These are phyloP conservation scores for Amanita fuliginea DNA, from an alignment of 768 basidiomycete genomes.

Conservation along the genomic window DNA sequence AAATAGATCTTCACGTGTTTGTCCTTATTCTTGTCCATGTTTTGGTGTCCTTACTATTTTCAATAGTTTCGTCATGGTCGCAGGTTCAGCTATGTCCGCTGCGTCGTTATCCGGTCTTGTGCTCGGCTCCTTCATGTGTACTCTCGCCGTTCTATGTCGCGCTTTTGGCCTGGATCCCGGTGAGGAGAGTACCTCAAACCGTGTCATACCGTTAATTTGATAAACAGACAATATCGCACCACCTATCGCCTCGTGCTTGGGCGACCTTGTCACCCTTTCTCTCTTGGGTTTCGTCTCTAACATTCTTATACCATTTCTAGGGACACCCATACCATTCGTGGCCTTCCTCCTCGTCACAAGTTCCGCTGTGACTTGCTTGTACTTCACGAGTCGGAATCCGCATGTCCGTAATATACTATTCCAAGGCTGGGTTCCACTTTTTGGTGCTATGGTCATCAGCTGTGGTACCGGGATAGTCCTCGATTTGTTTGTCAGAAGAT, in stretches of 20 bases:
- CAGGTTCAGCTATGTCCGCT: constrained; percentile 69
- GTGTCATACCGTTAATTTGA: background rate
- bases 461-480: constrained; percentile 87
- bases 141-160: constrained; percentile 69
- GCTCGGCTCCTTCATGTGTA: constrained; percentile 90
- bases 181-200: constrained; percentile 16
- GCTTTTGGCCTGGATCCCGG: constrained; percentile 77
- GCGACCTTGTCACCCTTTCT: constrained; percentile 84
- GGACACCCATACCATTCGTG: constrained; percentile 56
- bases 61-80: constrained; percentile 63
- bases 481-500: constrained; percentile 79
- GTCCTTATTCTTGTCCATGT: constrained; percentile 8
- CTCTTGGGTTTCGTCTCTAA: constrained; percentile 72
- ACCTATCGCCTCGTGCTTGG: constrained; percentile 84
- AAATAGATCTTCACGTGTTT: constrained; percentile 26
- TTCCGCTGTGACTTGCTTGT: constrained; percentile 27
- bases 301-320: constrained; percentile 52
- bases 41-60: background rate
- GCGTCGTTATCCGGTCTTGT: constrained; percentile 67
- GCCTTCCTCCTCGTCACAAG: constrained; percentile 37
- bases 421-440: constrained; percentile 85
- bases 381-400: constrained; percentile 53
- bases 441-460: constrained; percentile 83
- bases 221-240: constrained; percentile 89
- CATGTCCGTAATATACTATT: constrained; percentile 62